Evolutionary conservation across 306 rosid species (phyloP), one percentile per base, ranked within the genome.

Genomic region (Casuarina glauca): DNA sequence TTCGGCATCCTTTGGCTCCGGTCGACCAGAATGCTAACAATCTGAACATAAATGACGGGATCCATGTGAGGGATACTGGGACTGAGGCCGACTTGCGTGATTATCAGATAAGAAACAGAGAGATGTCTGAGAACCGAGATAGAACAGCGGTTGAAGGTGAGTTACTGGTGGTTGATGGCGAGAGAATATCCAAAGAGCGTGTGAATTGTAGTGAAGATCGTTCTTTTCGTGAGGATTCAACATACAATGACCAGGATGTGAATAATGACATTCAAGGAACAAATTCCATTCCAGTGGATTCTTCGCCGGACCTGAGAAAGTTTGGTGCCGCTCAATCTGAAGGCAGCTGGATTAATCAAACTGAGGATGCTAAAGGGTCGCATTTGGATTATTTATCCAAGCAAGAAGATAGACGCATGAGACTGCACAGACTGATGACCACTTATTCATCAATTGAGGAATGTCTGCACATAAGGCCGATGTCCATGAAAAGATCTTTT

Each of bases 401-500:
- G 54, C 55, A 75, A 64, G 84, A 45, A 4, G 57, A 72, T 53
- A 72, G 62, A 20, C 32, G 51, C 54, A 61, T 76, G 9, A 78
- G 83, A 38, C 10, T 36, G 17, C 32, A 70, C 41, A 73, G 74
- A 70, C 32, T 82, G 35, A 76, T 53, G 73, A 84, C 85, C 3
- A 48, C 12, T 51, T 77, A 87, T 26, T 54, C 82, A 50, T 81
- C 91, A 50, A 66, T 85, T 46, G 84, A 82, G 39, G 82, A 87
- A 60, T 57, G 74, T 81, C 77, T 91, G 38, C 90, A 79, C 15
- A 4, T 89, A 36, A 86, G 82, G 39, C 97, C 94, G 1, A 68
- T 90, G 42, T 78, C 80, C 16, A 88, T 92, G 94, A 90, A 92
- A 83, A 81, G 92, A 70, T 90, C 93, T 43, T 57, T 74, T 61